These are phyloP conservation scores for Aspergillus latus DNA, from an alignment of 2,329 filamentous ascomycete species.

Conservation along the genomic window DNA sequence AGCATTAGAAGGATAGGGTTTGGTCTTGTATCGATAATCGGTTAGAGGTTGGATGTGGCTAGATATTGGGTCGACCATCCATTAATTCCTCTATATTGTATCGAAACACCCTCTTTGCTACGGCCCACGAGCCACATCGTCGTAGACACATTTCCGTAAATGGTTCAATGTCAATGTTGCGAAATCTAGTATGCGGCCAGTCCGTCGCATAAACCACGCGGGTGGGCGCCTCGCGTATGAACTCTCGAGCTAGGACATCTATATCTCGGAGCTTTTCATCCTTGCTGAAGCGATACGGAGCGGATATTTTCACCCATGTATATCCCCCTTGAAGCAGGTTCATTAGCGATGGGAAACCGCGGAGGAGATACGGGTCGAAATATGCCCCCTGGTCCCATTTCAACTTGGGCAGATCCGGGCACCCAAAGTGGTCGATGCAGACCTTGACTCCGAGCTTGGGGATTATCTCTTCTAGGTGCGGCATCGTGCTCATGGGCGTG, in stretches of 20 bases:
- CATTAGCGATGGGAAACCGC: constrained; percentile 53
- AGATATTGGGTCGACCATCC: constrained; percentile 11
- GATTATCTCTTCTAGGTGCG: constrained; percentile 51
- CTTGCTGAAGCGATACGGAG: constrained; percentile 56
- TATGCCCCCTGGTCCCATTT: constrained; percentile 15
- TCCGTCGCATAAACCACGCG: constrained; percentile 62
- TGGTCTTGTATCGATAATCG: not conserved
- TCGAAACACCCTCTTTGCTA: constrained; percentile 55
- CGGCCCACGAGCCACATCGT: constrained; percentile 51
- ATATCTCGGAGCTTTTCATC: constrained; percentile 48
- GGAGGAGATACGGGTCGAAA: constrained; percentile 47
- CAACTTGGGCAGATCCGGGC: constrained; percentile 41
- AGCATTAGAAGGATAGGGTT: not conserved
- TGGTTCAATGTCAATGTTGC: constrained; percentile 55
- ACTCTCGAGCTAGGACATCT: constrained; percentile 50
- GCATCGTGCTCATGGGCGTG: constrained; percentile 53
- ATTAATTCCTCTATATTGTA: constrained; percentile 56
- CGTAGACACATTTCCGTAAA: constrained; percentile 56
- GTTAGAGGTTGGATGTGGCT: not conserved
- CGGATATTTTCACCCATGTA: constrained; percentile 61
- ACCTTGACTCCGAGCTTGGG: constrained; percentile 53
- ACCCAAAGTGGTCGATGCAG: constrained; percentile 62
- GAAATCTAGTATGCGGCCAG: constrained; percentile 65
- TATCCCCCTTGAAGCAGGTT: constrained; percentile 48
- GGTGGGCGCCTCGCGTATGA: constrained; percentile 48